Evolutionary conservation across 2,329 filamentous ascomycete species (phyloP).

Genomic region (Tothia fuscella): DNA sequence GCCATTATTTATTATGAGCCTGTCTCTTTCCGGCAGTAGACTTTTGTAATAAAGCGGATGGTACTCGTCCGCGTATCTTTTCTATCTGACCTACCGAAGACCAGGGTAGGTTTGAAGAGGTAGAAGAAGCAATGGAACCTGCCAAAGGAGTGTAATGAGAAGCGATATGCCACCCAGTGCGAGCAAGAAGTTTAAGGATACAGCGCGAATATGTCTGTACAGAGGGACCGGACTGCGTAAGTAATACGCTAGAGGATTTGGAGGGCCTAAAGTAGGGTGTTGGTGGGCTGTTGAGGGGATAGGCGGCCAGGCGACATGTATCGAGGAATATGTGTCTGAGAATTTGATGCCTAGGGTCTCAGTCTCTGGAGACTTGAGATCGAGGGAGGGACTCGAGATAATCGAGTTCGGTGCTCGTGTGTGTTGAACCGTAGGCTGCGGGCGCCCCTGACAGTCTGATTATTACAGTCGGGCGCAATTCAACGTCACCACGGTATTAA

Average conservation of each 20-base stretch:
- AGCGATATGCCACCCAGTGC: constrained; percentile 21
- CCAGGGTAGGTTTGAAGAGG: constrained; percentile 18
- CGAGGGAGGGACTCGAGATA: too few species aligned
- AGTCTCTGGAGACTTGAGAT: too few species aligned
- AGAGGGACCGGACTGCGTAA: too few species aligned
- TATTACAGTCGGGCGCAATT: too few species aligned
- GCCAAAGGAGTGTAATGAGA: constrained; percentile 29
- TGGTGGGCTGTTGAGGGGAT: background rate
- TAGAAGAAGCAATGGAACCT: constrained; percentile 25
- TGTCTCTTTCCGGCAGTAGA: constrained; percentile 11
- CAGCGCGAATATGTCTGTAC: constrained; percentile 13
- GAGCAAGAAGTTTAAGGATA: constrained; percentile 19
- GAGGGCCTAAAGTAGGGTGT: background rate
- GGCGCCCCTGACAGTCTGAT: too few species aligned
- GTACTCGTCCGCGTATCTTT: constrained; percentile 16
- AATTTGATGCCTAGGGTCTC: too few species aligned
- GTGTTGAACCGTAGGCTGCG: too few species aligned
- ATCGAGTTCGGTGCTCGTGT: too few species aligned
- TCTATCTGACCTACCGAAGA: constrained; percentile 22
- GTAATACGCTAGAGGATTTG: background rate
- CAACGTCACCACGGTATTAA: too few species aligned
- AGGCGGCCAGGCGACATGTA: too few species aligned
- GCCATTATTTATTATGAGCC: constrained; percentile 79
- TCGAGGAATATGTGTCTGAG: too few species aligned
- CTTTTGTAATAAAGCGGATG: constrained; percentile 3